Conservation (phyloP, 257 asterid genomes). For the Nicotiana paniculata region DNA sequence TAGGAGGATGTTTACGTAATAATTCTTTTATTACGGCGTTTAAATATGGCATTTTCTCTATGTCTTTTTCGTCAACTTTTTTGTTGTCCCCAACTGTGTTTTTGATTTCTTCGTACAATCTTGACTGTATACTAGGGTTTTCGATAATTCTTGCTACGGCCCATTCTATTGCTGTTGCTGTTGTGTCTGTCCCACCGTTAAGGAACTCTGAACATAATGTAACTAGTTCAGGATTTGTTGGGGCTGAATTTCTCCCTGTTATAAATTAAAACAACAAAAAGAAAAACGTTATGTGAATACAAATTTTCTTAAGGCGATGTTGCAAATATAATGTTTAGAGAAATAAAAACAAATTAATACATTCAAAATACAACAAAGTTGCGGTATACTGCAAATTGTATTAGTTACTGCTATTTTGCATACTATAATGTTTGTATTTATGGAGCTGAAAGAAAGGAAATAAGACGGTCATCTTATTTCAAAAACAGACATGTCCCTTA, state of each 20-base stretch:
- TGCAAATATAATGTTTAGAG: neutral
- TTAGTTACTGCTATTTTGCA: no score
- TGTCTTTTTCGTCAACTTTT: conserved; percentile 67
- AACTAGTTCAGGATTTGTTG: conserved; percentile 56
- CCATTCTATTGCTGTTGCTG: conserved; percentile 90
- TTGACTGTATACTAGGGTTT: conserved; percentile 54
- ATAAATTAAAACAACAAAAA: neutral
- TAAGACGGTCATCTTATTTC: neutral
- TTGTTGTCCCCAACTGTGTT: conserved; percentile 38
- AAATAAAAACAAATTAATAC: neutral
- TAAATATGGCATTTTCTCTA: conserved; percentile 66
- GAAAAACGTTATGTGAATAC: neutral
- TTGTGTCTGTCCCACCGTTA: conserved; percentile 95
- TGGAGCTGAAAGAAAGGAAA: neutral
- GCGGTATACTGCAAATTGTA: no score
- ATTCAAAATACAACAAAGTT: no score
- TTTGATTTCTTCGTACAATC: conserved; percentile 55
- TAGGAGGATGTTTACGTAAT: conserved; percentile 81
- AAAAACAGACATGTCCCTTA: neutral
- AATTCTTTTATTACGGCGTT: conserved; percentile 77
- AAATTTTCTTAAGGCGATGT: neutral
- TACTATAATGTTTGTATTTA: neutral
- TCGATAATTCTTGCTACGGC: conserved; percentile 71
- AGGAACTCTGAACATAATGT: conserved; percentile 78
- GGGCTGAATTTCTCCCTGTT: conserved; percentile 45